Evolutionary conservation across 495 filamentous ascomycete genomes (phyloP).

Genomic region (Ramalina intermedia): DNA sequence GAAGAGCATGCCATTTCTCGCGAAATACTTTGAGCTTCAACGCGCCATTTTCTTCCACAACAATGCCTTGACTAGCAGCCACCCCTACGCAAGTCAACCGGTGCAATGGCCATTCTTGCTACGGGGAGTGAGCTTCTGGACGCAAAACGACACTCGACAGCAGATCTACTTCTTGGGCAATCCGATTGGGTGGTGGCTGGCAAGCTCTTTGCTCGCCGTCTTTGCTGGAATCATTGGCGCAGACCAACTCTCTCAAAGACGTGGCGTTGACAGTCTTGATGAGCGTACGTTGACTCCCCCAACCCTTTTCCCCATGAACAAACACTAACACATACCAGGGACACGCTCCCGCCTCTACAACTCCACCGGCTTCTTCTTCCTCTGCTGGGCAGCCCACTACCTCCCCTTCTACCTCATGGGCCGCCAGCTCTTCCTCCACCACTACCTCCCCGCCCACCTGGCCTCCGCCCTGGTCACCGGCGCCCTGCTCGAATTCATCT

Average conservation of each 20-base stretch:
- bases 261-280: conserved; percentile 87
- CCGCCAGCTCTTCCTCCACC: conserved; percentile 60
- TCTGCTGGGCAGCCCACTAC: conserved; percentile 65
- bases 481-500: conserved; percentile 94
- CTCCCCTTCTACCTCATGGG: conserved; percentile 66
- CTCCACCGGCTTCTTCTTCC: conserved; percentile 96
- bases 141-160: conserved; percentile 84
- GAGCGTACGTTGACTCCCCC: conserved; percentile 54
- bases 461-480: conserved; percentile 87
- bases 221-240: conserved; percentile 86
- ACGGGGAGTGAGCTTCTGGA: conserved; percentile 98
- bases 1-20: conserved; percentile 74
- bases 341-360: conserved; percentile 91
- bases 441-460: conserved; percentile 78
- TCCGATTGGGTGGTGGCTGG: conserved; percentile 94
- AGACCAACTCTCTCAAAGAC: conserved; percentile 81
- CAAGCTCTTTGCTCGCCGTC: conserved; percentile 79
- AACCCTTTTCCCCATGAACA: background rate
- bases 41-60: conserved; percentile 99
- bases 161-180: conserved; percentile 99
- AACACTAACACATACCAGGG: conserved; percentile 30
- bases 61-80: conserved; percentile 89
- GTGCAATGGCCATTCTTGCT: conserved; percentile 96
- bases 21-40: conserved; percentile 93
- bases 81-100: conserved; percentile 89